Evolutionary conservation across 441 rosid species (phyloP).

Genomic region (Kokia cookei): DNA sequence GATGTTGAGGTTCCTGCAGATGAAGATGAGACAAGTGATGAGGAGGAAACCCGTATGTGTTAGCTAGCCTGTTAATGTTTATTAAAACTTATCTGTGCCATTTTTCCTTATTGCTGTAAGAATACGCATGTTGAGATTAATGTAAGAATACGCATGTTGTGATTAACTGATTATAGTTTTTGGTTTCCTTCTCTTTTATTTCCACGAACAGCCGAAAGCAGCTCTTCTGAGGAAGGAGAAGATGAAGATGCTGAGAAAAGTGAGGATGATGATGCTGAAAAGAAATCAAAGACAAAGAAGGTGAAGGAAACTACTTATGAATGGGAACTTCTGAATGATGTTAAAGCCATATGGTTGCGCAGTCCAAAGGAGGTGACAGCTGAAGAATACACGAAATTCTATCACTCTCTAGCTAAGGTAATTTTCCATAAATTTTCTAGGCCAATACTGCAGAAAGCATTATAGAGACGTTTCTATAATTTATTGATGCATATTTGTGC

Average conservation of each 20-base stretch:
- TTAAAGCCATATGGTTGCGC: slow-evolving; percentile 92
- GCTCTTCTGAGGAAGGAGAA: slow-evolving; percentile 17
- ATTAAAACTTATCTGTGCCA: neutral
- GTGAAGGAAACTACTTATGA: neutral
- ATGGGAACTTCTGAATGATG: slow-evolving; percentile 62
- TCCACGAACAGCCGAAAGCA: slow-evolving; percentile 38
- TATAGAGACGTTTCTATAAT: neutral
- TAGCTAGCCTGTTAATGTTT: neutral
- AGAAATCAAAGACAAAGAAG: neutral
- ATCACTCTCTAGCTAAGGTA: slow-evolving; percentile 83
- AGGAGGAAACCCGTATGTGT: slow-evolving; percentile 56
- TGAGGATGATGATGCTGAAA: neutral
- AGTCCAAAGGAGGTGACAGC: slow-evolving; percentile 90
- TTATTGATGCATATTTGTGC: slow-evolving; percentile 10
- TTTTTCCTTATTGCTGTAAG: neutral
- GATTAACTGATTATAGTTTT: neutral
- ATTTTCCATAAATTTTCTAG: neutral
- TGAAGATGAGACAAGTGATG: slow-evolving; percentile 76
- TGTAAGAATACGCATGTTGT: neutral
- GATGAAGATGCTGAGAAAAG: neutral
- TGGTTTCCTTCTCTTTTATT: neutral
- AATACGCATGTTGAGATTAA: neutral
- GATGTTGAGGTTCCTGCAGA: slow-evolving; percentile 84
- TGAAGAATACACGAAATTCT: slow-evolving; percentile 86
- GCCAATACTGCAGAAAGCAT: neutral